A percentile compares a stretch with the other conserved stretches of the same genome.
These are phyloP conservation scores for Zarea fungicola DNA, from an alignment of 2,329 filamentous ascomycete genomes.

Conservation along the genomic window DNA sequence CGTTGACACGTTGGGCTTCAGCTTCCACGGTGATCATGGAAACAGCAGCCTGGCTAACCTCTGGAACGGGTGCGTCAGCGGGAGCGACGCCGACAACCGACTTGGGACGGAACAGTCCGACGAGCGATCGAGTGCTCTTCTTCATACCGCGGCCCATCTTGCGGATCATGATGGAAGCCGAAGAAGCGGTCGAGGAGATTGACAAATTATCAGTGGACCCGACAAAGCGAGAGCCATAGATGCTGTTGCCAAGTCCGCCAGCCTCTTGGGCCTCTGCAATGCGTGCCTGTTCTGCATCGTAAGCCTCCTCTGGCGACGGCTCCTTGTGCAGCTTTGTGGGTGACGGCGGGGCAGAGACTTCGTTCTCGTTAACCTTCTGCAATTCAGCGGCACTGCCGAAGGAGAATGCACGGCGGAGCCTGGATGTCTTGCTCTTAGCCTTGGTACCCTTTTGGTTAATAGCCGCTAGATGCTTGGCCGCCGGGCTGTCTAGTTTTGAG, in stretches of 20 bases:
- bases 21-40: slow-evolving; percentile 79
- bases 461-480: slow-evolving; percentile 80
- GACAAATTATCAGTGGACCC: slow-evolving; percentile 93
- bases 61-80: slow-evolving; percentile 59
- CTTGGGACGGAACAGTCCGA: slow-evolving; percentile 91
- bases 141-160: slow-evolving; percentile 99
- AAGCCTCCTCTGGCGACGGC: slow-evolving; percentile 55
- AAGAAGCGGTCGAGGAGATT: slow-evolving; percentile 84
- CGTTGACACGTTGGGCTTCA: slow-evolving; percentile 38
- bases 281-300: slow-evolving; percentile 83
- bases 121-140: slow-evolving; percentile 83
- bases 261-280: slow-evolving; percentile 93
- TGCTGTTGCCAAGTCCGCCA: slow-evolving; percentile 83
- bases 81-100: slow-evolving; percentile 75
- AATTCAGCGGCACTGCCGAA: slow-evolving; percentile 95
- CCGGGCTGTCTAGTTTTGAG: slow-evolving; percentile 55
- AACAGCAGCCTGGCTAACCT: slow-evolving; percentile 74
- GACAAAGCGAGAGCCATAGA: slow-evolving; percentile 86
- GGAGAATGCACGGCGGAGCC: slow-evolving; percentile 86
- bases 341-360: slow-evolving; percentile 32
- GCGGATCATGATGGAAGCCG: slow-evolving; percentile 86
- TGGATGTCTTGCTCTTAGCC: slow-evolving; percentile 78
- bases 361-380: slow-evolving; percentile 63
- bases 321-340: slow-evolving; percentile 61
- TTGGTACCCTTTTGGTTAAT: slow-evolving; percentile 75